These are phyloP conservation scores for Teratosphaeria epicoccoides DNA, from an alignment of 2,329 filamentous ascomycete genomes.

Conservation along the genomic window DNA sequence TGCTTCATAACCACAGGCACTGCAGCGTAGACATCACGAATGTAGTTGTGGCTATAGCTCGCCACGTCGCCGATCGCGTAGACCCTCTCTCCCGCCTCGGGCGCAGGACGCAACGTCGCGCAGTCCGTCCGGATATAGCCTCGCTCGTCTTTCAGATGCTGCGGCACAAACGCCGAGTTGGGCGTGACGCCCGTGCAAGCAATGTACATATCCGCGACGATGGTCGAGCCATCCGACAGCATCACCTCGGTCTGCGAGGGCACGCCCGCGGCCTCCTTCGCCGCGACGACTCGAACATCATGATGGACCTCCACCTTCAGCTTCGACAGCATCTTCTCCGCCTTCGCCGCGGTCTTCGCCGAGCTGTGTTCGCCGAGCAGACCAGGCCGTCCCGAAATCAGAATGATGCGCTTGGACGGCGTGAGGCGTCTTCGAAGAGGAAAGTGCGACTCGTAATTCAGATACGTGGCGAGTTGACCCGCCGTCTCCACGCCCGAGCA, in stretches of 20 bases:
- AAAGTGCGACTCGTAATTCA: too few species aligned
- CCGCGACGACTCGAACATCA: conserved; percentile 12
- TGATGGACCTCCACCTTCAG: conserved; percentile 25
- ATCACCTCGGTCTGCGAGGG: not conserved
- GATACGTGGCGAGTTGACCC: conserved; percentile 22
- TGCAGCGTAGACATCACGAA: conserved; percentile 26
- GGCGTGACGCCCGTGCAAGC: conserved; percentile 26
- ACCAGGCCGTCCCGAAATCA: too few species aligned
- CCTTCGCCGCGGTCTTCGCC: too few species aligned
- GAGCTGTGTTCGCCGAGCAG: too few species aligned
- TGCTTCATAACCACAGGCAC: conserved; percentile 28
- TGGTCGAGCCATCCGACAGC: not conserved
- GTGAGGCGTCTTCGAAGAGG: too few species aligned
- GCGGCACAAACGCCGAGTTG: conserved; percentile 24
- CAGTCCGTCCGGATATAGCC: conserved; percentile 21
- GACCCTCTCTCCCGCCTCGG: conserved; percentile 19
- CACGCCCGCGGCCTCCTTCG: not conserved
- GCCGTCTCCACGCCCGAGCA: conserved; percentile 25
- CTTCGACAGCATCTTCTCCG: conserved; percentile 22
- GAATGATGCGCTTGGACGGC: too few species aligned
- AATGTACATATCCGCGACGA: conserved; percentile 26
- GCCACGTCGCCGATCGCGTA: conserved; percentile 30
- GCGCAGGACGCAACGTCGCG: conserved; percentile 22
- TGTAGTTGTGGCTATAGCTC: conserved; percentile 22
- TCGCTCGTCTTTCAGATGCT: conserved; percentile 15